Evolutionary conservation across 306 rosid species (phyloP).

Genomic region (Adenanthera pavonina): DNA sequence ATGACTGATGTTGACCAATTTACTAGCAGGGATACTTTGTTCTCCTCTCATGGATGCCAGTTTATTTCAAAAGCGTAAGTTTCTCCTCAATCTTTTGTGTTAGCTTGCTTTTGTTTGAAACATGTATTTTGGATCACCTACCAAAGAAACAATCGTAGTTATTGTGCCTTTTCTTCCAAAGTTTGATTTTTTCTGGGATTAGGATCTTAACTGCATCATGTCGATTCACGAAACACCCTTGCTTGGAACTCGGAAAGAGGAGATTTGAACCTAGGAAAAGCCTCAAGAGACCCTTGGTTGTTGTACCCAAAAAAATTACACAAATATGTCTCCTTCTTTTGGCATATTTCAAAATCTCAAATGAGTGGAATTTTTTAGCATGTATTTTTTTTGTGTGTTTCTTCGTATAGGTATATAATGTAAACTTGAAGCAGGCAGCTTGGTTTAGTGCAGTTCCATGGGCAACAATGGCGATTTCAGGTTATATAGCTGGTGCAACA

Average conservation of each 20-base stretch:
- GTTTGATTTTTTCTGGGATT: too few relatives aligned
- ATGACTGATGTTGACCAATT: conserved; percentile 37
- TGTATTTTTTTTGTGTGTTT: background rate
- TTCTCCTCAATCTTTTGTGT: conserved; percentile 28
- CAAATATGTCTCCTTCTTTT: background rate
- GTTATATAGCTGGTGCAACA: conserved; percentile 76
- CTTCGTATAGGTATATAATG: conserved; percentile 69
- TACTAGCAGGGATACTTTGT: conserved; percentile 88
- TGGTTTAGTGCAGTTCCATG: conserved; percentile 98
- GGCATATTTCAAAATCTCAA: background rate
- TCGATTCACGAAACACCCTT: too few relatives aligned
- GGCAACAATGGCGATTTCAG: conserved; percentile 93
- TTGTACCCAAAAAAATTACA: background rate
- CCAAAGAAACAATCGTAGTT: background rate
- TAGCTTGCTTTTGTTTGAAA: background rate
- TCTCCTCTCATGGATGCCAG: conserved; percentile 99
- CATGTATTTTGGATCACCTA: background rate
- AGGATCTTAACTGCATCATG: too few relatives aligned
- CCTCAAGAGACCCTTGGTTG: too few relatives aligned
- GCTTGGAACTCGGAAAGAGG: too few relatives aligned
- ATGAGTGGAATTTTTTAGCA: conserved; percentile 1
- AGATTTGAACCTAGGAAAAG: too few relatives aligned
- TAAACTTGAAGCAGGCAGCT: conserved; percentile 92
- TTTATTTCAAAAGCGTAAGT: conserved; percentile 88
- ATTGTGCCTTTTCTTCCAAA: background rate